Conservation (phyloP, 768 basidiomycete genomes). For the Exsudoporus frostii region DNA sequence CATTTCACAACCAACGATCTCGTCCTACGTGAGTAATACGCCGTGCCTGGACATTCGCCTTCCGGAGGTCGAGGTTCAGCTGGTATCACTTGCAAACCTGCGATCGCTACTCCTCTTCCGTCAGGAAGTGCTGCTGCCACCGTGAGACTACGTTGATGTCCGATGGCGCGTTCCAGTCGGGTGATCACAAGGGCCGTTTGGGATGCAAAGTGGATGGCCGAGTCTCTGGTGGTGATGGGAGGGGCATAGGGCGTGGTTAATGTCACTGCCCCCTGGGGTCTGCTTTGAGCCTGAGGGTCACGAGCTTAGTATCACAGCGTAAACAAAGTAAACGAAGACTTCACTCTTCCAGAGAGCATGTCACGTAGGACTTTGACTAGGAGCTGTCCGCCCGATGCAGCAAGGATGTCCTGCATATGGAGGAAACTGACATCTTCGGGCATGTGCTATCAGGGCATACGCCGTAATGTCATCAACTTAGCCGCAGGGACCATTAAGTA, state of each 20-base stretch:
- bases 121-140: conserved; percentile 23
- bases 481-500: conserved; percentile 2
- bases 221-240: conserved; percentile 15
- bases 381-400: conserved; percentile 60
- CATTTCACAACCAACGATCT: conserved; percentile 53
- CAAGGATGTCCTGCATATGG: conserved; percentile 56
- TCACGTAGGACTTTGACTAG: conserved; percentile 68
- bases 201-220: conserved; percentile 15
- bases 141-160: conserved; percentile 28
- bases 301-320: neutral
- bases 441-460: conserved; percentile 42
- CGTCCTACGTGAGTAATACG: conserved; percentile 39
- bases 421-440: conserved; percentile 51
- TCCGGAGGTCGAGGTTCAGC: neutral
- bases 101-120: conserved; percentile 23
- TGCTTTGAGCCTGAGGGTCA: conserved; percentile 42
- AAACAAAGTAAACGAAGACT: conserved; percentile 2
- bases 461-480: neutral
- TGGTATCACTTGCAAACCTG: conserved; percentile 16
- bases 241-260: conserved; percentile 49
- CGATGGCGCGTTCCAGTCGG: conserved; percentile 26
- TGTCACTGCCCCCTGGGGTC: conserved; percentile 40
- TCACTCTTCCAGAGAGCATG: conserved; percentile 55
- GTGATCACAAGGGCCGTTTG: conserved; percentile 19
- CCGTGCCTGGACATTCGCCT: conserved; percentile 39